Evolutionary conservation across 306 rosid species (phyloP).

Genomic region (Cucumis sativus): DNA sequence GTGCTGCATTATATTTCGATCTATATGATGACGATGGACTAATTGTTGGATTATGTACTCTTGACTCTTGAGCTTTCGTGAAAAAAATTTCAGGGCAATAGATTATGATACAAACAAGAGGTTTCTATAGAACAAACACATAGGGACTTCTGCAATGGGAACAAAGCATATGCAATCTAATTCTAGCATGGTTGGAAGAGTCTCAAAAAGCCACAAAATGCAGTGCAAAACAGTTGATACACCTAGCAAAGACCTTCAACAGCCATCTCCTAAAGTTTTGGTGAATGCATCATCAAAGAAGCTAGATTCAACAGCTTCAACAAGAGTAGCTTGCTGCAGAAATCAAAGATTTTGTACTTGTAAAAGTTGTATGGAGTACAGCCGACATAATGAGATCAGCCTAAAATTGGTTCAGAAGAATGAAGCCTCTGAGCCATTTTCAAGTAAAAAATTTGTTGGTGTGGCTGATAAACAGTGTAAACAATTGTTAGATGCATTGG

Average conservation of each 20-base stretch:
- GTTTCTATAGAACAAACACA: neutral
- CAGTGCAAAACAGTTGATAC: constrained; percentile 6
- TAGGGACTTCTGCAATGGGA: constrained; percentile 1
- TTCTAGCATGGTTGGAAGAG: neutral
- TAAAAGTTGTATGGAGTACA: constrained; percentile 26
- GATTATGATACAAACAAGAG: neutral
- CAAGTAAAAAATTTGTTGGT: constrained; percentile 27
- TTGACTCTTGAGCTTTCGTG: constrained; percentile 5
- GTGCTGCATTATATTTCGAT: neutral
- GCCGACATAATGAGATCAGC: constrained; percentile 15
- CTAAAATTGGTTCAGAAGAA: constrained; percentile 16
- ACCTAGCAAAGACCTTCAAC: constrained; percentile 9
- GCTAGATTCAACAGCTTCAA: constrained; percentile 13
- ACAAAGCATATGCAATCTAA: constrained; percentile 6
- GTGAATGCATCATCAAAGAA: constrained; percentile 14
- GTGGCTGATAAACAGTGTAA: constrained; percentile 36
- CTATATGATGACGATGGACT: neutral
- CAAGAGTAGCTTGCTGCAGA: constrained; percentile 15
- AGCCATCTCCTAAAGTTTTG: constrained; percentile 9
- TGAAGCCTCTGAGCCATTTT: constrained; percentile 32
- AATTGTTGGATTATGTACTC: neutral
- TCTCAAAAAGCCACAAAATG: constrained; percentile 15
- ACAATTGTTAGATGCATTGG: constrained; percentile 52
- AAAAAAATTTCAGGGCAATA: neutral
- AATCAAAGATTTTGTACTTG: constrained; percentile 32